Percentiles rank a stretch among this genome's conserved stretches.
Evolutionary conservation across 73 alveolate species (phyloP).

Genomic region (Tetrahymena malaccensis): DNA sequence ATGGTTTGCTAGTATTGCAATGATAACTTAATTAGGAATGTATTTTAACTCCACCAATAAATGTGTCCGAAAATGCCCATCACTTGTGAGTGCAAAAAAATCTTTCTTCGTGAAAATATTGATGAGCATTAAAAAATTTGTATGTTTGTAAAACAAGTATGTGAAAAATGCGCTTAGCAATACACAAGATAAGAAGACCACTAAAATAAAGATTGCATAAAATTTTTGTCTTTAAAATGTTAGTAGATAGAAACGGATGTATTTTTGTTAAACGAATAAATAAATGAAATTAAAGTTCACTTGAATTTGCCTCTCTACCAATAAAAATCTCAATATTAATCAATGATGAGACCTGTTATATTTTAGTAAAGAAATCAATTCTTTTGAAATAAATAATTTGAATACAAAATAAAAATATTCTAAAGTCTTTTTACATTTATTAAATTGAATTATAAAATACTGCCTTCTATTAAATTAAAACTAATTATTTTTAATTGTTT

Average conservation of each 20-base stretch:
- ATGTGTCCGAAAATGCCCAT: background rate
- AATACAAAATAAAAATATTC: no score
- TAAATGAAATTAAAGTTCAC: background rate
- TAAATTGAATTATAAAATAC: no score
- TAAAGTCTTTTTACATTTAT: no score
- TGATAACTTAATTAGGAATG: background rate
- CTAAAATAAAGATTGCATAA: background rate
- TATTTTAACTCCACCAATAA: background rate
- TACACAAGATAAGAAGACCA: background rate
- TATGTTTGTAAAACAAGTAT: background rate
- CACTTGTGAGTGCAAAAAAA: background rate
- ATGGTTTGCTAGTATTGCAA: background rate
- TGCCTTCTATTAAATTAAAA: no score
- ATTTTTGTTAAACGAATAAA: background rate
- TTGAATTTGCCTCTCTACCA: background rate
- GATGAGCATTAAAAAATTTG: background rate
- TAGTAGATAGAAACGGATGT: background rate
- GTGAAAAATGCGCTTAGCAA: background rate
- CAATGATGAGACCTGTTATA: background rate
- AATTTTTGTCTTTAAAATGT: background rate
- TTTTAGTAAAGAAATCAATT: background rate
- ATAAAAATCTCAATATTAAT: background rate
- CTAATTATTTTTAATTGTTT: no score
- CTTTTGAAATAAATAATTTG: background rate
- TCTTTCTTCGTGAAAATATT: background rate